phyloP scores from a whole-genome alignment of 306 rosid species.

The Elaeagnus macrophylla region DNA sequence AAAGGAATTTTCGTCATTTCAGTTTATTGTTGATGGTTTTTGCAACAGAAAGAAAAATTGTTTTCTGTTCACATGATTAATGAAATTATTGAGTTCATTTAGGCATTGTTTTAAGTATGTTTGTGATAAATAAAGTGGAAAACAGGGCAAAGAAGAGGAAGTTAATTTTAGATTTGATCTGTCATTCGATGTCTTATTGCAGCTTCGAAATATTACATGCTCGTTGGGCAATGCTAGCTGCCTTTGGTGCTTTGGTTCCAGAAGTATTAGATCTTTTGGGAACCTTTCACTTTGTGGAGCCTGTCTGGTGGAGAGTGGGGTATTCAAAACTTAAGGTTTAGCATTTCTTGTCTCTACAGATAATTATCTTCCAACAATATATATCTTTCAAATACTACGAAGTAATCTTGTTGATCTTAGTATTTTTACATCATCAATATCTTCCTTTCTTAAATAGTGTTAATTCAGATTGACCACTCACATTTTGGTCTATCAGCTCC shows the following conservation, averaged over 20 bases:
- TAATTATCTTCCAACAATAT: not conserved
- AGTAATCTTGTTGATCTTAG: not conserved
- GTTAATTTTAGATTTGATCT: slow-evolving; percentile 5
- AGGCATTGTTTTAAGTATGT: not conserved
- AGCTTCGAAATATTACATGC: slow-evolving; percentile 96
- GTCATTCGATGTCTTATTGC: slow-evolving; percentile 18
- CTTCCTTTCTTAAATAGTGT: too few relatives aligned
- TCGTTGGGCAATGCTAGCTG: slow-evolving; percentile 98
- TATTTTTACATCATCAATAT: slow-evolving; percentile 9
- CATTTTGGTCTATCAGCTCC: too few relatives aligned
- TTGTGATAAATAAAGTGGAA: not conserved
- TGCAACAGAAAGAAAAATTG: too few relatives aligned
- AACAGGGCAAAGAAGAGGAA: not conserved
- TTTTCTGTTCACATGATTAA: too few relatives aligned
- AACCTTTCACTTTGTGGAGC: slow-evolving; percentile 81
- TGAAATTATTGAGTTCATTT: too few relatives aligned
- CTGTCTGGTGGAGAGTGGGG: slow-evolving; percentile 98
- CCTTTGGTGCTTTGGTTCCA: slow-evolving; percentile 75
- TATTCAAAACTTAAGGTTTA: slow-evolving; percentile 82
- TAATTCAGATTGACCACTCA: too few relatives aligned
- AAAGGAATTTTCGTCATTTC: not conserved
- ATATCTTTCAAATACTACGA: too few relatives aligned
- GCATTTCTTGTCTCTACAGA: slow-evolving; percentile 2
- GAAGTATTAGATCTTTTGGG: slow-evolving; percentile 67
- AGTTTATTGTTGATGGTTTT: too few relatives aligned